Base-by-base conservation (phyloP, 1,284 basidiomycete genomes). In the Trametes sp. region DNA sequence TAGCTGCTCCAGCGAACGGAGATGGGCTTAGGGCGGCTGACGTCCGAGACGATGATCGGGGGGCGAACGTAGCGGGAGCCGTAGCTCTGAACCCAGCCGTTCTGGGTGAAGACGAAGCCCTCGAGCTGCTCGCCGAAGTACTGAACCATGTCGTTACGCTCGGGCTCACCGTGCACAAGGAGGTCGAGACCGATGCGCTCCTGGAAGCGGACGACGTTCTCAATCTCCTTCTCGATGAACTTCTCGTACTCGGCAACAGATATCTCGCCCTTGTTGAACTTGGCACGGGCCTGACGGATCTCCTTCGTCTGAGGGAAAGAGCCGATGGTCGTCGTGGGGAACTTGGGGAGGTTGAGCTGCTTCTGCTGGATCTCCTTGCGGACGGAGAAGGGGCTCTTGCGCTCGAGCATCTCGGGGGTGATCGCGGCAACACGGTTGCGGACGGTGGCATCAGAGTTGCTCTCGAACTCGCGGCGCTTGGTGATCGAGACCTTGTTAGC, bases 241-340 rank as follows among this genome's bases (percentile, higher is more conserved):
- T 94, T 88, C 72, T 99, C 95, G 83, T 99, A 99, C 81, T 98
- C 84, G 66, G 86, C 88, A 75, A 87, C 78, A 65, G 92, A 91
- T 77, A 99, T 85, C 77, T 98, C 95, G 72, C 90, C 89, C 86
- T 99, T 99, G 81, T 87, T 89, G 76, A 96, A 88, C 83, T 95
- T 97, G 70, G 96, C 90, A 84, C 96, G 96, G 73, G 96, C 96
- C 73, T 86, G 84, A 81, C 96, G 96, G 74, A 99, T 99, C 82
- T 99, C 97, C 83, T 98, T 98, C 78, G 98, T 99, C 92, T 99
- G 96, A 73, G 95, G 95, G 94, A 98, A 99, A 48, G 97, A 98
- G 68, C 96, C 97, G 73, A 98, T 98, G 73, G 96, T 98, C 69
- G 97, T 99, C 71, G 96, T 98, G 65, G 97, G 96, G 91, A 99